These are phyloP conservation scores for Nemania sp. DNA, from an alignment of 2,329 filamentous ascomycete species.

Conservation along the genomic window DNA sequence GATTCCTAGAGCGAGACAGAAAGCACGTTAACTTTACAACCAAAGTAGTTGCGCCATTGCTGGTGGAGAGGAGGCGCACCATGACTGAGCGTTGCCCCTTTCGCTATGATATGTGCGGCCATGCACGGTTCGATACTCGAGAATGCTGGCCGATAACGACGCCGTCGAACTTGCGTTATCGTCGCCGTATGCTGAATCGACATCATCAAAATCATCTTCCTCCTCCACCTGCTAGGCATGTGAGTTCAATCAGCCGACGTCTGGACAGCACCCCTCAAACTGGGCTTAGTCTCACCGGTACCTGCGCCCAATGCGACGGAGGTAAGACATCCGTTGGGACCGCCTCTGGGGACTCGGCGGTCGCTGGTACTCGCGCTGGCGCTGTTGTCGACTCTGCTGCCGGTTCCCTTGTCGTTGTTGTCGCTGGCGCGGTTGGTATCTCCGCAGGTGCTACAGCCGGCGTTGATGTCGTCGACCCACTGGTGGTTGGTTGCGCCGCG, in stretches of 20 bases:
- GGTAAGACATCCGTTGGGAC: constrained; percentile 39
- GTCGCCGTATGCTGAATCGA: constrained; percentile 47
- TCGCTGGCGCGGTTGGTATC: constrained; percentile 3
- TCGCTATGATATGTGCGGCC: constrained; percentile 51
- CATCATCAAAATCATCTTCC: constrained; percentile 42
- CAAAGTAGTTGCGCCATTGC: not conserved
- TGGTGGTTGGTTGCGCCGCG: constrained; percentile 17
- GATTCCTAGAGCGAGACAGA: constrained; percentile 44
- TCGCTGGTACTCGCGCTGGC: constrained; percentile 12
- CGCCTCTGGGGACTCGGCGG: not conserved
- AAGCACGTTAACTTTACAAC: constrained; percentile 14
- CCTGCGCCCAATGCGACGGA: constrained; percentile 47
- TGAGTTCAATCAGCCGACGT: constrained; percentile 19
- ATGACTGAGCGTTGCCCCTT: constrained; percentile 49
- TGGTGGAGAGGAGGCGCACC: constrained; percentile 37
- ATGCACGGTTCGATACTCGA: constrained; percentile 50
- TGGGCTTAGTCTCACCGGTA: constrained; percentile 37
- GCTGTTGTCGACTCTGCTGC: constrained; percentile 3
- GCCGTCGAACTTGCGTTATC: constrained; percentile 50
- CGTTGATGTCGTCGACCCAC: constrained; percentile 5
- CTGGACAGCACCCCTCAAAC: not conserved
- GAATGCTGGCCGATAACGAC: constrained; percentile 49
- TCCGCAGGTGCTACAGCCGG: constrained; percentile 4
- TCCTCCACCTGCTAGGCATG: constrained; percentile 23
- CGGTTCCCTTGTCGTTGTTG: constrained; percentile 18